Evolutionary conservation across 2,329 filamentous ascomycete genomes (phyloP).

Genomic region (Penicillium sp.): DNA sequence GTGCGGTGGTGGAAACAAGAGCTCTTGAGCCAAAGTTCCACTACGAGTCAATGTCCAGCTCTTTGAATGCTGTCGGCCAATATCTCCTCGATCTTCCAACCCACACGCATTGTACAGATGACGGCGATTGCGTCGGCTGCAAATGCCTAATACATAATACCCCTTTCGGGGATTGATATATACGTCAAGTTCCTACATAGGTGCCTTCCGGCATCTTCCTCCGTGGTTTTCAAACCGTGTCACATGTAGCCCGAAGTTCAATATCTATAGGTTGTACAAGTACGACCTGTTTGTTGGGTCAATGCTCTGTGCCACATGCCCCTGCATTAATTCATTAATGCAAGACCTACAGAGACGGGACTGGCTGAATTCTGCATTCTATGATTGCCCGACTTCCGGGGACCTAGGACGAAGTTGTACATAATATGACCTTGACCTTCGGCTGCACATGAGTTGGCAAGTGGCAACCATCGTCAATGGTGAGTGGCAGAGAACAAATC

Average conservation of each 20-base stretch:
- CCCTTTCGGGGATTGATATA: not conserved
- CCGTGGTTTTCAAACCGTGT: not conserved
- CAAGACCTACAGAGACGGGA: too few species aligned
- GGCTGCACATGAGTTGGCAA: too few species aligned
- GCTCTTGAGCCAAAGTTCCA: slow-evolving; percentile 10
- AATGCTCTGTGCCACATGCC: not conserved
- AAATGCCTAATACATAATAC: not conserved
- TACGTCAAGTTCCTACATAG: not conserved
- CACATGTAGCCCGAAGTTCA: slow-evolving; percentile 3
- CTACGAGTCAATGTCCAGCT: not conserved
- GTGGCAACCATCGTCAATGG: too few species aligned
- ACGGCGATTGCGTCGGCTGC: slow-evolving; percentile 1
- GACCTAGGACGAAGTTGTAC: not conserved
- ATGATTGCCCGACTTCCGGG: too few species aligned
- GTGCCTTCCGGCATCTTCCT: not conserved
- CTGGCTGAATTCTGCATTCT: too few species aligned
- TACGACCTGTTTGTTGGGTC: slow-evolving; percentile 1
- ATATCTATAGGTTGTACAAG: not conserved
- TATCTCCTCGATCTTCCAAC: not conserved
- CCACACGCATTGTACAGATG: slow-evolving; percentile 11
- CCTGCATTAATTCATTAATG: not conserved
- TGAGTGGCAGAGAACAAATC: too few species aligned
- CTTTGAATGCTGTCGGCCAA: not conserved
- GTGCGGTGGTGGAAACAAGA: slow-evolving; percentile 51
- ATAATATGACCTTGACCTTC: too few species aligned